These are phyloP conservation scores for Meyerozyma athensensis DNA, from an alignment of 1,139 yeast species.

Conservation along the genomic window DNA sequence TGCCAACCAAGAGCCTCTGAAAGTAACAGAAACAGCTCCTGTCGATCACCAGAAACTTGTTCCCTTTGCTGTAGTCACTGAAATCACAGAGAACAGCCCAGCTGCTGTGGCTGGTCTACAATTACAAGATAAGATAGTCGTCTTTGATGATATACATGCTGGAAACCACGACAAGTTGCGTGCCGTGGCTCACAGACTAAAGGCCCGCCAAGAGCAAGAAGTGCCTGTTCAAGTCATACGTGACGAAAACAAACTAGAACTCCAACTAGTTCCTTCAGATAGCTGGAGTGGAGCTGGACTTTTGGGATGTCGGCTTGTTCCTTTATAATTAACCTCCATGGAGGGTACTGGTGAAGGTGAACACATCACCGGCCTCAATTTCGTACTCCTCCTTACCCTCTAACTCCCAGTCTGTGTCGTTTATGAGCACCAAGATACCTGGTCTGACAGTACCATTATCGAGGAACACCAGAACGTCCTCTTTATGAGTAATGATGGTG, in stretches of 20 bases:
- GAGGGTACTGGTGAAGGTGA: conserved; percentile 86
- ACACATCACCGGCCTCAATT: conserved; percentile 68
- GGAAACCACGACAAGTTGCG: conserved; percentile 45
- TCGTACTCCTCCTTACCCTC: conserved; percentile 83
- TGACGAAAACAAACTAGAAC: conserved; percentile 14
- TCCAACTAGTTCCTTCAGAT: conserved; percentile 47
- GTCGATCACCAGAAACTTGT: conserved; percentile 4
- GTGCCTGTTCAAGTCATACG: conserved; percentile 36
- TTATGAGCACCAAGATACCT: conserved; percentile 84
- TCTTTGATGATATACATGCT: conserved; percentile 52
- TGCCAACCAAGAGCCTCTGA: conserved; percentile 6
- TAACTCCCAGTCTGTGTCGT: conserved; percentile 96
- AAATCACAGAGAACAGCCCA: conserved; percentile 47
- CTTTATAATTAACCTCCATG: conserved; percentile 79
- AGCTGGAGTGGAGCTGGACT: conserved; percentile 71
- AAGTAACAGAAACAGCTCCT: not conserved
- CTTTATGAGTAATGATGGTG: conserved; percentile 54
- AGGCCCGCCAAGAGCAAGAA: conserved; percentile 18
- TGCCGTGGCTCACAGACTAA: conserved; percentile 28
- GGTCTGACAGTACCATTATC: conserved; percentile 83
- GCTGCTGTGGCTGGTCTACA: conserved; percentile 38
- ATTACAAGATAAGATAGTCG: conserved; percentile 41
- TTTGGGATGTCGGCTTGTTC: conserved; percentile 65
- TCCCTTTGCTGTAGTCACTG: conserved; percentile 57
- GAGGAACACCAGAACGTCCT: conserved; percentile 68